phyloP scores from a whole-genome alignment of 2,329 filamentous ascomycete species.

The Aspergillus fijiensis region DNA sequence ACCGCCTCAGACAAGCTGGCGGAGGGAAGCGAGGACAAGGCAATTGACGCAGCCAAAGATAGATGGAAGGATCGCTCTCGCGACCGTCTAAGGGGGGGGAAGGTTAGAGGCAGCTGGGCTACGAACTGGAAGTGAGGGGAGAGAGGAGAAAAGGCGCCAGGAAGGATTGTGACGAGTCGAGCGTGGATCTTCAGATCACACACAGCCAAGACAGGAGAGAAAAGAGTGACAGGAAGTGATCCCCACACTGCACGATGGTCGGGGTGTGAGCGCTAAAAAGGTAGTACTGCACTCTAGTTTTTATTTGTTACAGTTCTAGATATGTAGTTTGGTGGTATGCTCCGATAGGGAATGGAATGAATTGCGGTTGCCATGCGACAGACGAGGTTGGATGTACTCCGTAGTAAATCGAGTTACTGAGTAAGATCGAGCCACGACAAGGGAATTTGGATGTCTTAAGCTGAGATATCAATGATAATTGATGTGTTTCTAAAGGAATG shows the following conservation, averaged over 20 bases:
- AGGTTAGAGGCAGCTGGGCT: neutral
- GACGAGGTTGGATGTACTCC: neutral
- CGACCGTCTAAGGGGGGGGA: neutral
- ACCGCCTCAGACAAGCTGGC: constrained; percentile 13
- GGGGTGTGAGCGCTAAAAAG: neutral
- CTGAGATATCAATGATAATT: neutral
- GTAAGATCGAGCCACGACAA: neutral
- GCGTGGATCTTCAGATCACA: constrained; percentile 8
- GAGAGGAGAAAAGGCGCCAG: constrained; percentile 13
- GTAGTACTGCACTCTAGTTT: neutral
- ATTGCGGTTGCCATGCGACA: constrained; percentile 5
- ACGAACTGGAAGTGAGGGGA: constrained; percentile 18
- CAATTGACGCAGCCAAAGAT: neutral
- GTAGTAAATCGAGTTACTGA: neutral
- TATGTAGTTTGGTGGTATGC: neutral
- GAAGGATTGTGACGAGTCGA: constrained; percentile 23
- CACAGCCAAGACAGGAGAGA: constrained; percentile 19
- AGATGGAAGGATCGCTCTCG: constrained; percentile 1
- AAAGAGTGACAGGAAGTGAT: constrained; percentile 15
- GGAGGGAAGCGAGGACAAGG: constrained; percentile 2
- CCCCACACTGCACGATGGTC: constrained; percentile 14
- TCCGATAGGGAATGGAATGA: constrained; percentile 1
- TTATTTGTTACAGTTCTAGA: neutral
- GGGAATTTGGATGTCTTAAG: neutral
- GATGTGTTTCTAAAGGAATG: neutral